Evolutionary conservation across 2,329 filamentous ascomycete species (phyloP).

Genomic region (Sarocladium kiliense): DNA sequence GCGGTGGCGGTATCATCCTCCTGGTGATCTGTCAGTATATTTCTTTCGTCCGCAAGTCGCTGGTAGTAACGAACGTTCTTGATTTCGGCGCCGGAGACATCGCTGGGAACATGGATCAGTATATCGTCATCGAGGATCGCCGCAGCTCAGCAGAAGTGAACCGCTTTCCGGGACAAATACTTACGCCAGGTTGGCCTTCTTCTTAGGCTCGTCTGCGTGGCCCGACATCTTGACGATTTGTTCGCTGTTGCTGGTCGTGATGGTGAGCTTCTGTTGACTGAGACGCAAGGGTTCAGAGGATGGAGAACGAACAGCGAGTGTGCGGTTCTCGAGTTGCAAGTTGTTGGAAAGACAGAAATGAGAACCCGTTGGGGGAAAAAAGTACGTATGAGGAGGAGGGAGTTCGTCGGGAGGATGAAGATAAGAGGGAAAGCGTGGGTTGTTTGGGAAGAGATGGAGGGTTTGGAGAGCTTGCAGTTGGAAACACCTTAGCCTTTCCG

Average conservation of each 20-base stretch:
- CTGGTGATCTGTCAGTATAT: constrained; percentile 40
- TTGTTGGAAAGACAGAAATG: not conserved
- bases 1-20: constrained; percentile 90
- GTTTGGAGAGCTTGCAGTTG: constrained; percentile 2
- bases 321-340: not conserved
- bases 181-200: constrained; percentile 80
- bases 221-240: constrained; percentile 58
- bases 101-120: constrained; percentile 53
- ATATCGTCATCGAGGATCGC: constrained; percentile 10
- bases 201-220: constrained; percentile 65
- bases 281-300: constrained; percentile 10
- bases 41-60: not conserved
- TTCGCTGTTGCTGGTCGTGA: constrained; percentile 5
- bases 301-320: constrained; percentile 9
- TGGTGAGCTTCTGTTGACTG: constrained; percentile 7
- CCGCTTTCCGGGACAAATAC: constrained; percentile 22
- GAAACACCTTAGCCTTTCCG: constrained; percentile 9
- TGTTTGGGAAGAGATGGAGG: constrained; percentile 10
- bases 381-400: not conserved
- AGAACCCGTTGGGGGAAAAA: not conserved
- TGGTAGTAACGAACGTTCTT: constrained; percentile 60
- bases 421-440: constrained; percentile 10
- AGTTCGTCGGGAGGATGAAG: not conserved
- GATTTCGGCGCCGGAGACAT: constrained; percentile 82
- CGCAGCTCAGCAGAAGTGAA: not conserved